Evolutionary conservation across 257 asterid genomes (phyloP), one percentile per base, ranked within the genome.

Genomic region (Fraxinus anomala): DNA sequence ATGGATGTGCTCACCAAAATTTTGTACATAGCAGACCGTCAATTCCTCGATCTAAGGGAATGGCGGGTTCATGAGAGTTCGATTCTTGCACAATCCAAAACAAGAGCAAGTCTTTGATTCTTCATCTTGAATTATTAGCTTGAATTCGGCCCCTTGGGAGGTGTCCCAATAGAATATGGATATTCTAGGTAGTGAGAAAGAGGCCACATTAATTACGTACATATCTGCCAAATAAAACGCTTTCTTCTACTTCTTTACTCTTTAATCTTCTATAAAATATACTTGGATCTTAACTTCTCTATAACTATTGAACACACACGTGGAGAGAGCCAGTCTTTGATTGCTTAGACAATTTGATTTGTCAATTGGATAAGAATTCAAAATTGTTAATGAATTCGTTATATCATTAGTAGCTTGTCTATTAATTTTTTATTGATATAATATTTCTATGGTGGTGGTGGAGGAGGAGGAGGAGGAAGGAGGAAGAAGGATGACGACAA

Each of bases 101-200:
- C 91, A 89, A 0, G 82, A 73, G 74, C 89, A 83, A 0, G 86
- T 87, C 70, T 83, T 87, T 0, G 90, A 83, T 80, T 92, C 94
- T 65, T 80, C 88, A 79, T 90, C 97, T 49, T 87, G 92, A 63
- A 92, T 81, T 1, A 90, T 89, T 4, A 92, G 73, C 97, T 94
- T 0, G 93, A 87, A 69, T 88, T 88, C 8, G 96, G 94, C 73
- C 92, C 94, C 36, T 88, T 89, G 0, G 92, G 90, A 0, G 47
- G 71, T 4, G 76, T 74, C 6, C 76, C 39, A 16, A 85, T 44
- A 2, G 61, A 11, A 0, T 87, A 88, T 8, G 89, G 90, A 51
- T 78, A 82, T 51, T 51, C 82, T 12, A 59, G 81, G 74, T 84
- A 49, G 44, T 85, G 77, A 19, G 97, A 89, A 14, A 89, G 88